Conservation (phyloP, 305 asterid genomes). For the Fraxinus albicans region DNA sequence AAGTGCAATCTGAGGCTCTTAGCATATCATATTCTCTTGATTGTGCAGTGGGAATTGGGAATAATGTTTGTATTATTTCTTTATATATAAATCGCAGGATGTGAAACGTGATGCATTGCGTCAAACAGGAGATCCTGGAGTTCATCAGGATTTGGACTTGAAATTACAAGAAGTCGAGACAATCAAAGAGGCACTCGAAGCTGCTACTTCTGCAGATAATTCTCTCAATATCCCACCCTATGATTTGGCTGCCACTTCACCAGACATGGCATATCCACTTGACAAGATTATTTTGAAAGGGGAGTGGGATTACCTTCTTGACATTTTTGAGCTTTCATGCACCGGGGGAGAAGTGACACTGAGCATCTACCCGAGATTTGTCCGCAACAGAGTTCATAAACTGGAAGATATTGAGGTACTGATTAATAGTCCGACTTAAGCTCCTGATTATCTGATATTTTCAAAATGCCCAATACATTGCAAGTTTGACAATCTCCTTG, state of each 20-base stretch:
- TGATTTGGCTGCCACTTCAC: conserved; percentile 59
- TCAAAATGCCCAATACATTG: neutral
- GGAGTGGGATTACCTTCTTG: conserved; percentile 82
- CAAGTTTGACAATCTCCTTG: neutral
- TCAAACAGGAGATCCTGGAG: conserved; percentile 44
- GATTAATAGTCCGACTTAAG: neutral
- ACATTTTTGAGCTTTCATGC: conserved; percentile 44
- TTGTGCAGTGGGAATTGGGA: neutral
- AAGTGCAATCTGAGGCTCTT: neutral
- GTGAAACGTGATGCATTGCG: conserved; percentile 43
- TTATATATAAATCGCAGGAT: conserved; percentile 39
- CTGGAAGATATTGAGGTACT: conserved; percentile 56
- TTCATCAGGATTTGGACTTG: conserved; percentile 38
- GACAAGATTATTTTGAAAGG: conserved; percentile 70
- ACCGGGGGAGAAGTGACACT: conserved; percentile 36
- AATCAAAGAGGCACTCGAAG: conserved; percentile 60
- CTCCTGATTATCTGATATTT: neutral
- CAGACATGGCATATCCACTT: conserved; percentile 74
- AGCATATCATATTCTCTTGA: neutral
- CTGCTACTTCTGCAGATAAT: conserved; percentile 25
- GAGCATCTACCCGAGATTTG: conserved; percentile 68
- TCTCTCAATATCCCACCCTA: conserved; percentile 68
- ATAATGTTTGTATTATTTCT: neutral
- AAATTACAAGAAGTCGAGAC: conserved; percentile 39
- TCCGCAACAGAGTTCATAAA: conserved; percentile 58